Percentiles rank a stretch among this genome's conserved stretches.
Evolutionary conservation across 768 basidiomycete genomes (phyloP).

Genomic region (Roridomyces roridus): DNA sequence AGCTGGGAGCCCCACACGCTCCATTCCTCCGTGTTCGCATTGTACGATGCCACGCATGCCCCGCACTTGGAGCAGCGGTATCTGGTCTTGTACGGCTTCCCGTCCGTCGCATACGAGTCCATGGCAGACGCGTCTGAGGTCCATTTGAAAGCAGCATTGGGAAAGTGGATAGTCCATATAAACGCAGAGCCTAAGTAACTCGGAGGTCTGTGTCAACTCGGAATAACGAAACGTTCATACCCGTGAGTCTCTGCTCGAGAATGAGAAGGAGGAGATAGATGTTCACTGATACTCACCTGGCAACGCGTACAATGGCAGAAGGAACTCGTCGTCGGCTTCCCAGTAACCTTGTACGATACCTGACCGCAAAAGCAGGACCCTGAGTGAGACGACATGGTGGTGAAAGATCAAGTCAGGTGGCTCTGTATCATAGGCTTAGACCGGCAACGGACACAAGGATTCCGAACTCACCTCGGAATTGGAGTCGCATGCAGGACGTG

Average conservation of each 20-base stretch:
- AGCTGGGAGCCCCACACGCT: constrained; percentile 67
- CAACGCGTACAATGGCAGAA: constrained; percentile 79
- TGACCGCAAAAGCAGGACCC: constrained; percentile 69
- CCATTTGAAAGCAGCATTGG: constrained; percentile 59
- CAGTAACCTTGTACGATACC: constrained; percentile 52
- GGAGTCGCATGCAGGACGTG: neutral
- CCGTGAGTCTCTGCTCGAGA: no score
- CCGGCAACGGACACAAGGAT: no score
- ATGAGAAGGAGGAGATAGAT: no score
- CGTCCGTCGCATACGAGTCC: constrained; percentile 53
- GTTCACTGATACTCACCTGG: constrained; percentile 45
- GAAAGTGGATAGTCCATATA: constrained; percentile 66
- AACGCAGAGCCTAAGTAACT: constrained; percentile 57
- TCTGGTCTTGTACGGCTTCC: constrained; percentile 65
- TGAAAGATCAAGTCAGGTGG: neutral
- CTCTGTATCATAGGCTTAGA: no score
- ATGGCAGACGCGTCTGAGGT: constrained; percentile 43
- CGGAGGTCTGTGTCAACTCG: no score
- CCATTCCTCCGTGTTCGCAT: constrained; percentile 51
- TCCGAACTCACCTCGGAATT: constrained; percentile 7
- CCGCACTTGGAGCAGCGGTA: constrained; percentile 71
- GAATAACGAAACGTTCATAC: constrained; percentile 46
- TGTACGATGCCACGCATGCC: constrained; percentile 55
- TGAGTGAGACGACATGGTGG: constrained; percentile 29
- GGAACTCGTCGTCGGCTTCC: constrained; percentile 58